phyloP scores from a whole-genome alignment of 1,139 yeast species.

The Komagataea norvegica region DNA sequence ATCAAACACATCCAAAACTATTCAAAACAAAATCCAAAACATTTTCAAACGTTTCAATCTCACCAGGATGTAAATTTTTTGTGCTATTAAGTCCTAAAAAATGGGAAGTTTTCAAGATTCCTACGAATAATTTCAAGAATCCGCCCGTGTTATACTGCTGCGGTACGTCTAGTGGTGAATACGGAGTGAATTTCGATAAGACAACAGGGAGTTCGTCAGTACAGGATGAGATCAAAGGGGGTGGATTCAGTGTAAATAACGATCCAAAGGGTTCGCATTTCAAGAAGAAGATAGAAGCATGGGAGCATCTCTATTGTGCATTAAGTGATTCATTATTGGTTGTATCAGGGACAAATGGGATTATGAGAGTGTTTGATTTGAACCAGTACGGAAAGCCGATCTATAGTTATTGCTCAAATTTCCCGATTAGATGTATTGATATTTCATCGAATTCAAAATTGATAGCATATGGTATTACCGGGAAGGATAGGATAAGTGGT shows the following conservation, averaged over 20 bases:
- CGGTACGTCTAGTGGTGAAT: conserved; percentile 66
- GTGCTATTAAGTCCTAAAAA: conserved; percentile 61
- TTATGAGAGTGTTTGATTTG: conserved; percentile 60
- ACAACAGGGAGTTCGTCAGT: conserved; percentile 21
- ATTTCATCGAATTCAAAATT: conserved; percentile 59
- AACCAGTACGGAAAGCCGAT: conserved; percentile 54
- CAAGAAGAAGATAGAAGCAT: conserved; percentile 27
- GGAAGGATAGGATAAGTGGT: conserved; percentile 64
- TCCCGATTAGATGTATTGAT: conserved; percentile 76
- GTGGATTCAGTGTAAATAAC: conserved; percentile 16
- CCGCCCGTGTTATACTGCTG: conserved; percentile 59
- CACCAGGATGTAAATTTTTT: conserved; percentile 56
- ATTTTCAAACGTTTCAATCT: conserved; percentile 57
- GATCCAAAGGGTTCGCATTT: conserved; percentile 18
- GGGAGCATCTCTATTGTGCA: conserved; percentile 68
- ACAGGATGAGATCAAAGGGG: conserved; percentile 19
- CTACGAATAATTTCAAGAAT: conserved; percentile 32
- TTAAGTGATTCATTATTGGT: conserved; percentile 57
- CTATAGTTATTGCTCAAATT: conserved; percentile 64
- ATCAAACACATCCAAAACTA: conserved; percentile 55
- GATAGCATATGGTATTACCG: conserved; percentile 79
- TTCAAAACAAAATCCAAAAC: conserved; percentile 46
- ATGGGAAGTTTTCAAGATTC: conserved; percentile 67
- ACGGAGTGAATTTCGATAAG: conserved; percentile 44
- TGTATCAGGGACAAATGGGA: conserved; percentile 71